Conservation (phyloP, 129 eudicot genomes). For the Flaveria trinervia region DNA sequence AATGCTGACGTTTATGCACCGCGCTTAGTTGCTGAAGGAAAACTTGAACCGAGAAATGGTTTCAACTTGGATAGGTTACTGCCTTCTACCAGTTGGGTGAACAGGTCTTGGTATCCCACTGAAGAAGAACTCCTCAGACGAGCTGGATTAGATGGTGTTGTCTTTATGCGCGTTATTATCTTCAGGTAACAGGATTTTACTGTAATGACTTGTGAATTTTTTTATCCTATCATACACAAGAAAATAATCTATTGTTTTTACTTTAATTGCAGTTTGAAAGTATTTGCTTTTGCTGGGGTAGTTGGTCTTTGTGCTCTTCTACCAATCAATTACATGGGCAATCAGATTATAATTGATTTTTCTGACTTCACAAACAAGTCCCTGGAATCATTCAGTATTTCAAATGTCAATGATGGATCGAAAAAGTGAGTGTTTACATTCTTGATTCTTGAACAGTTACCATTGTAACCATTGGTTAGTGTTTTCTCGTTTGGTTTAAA, state of each 20-base stretch:
- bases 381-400: constrained; percentile 78
- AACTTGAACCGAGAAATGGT: constrained; percentile 37
- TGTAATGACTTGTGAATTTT: background rate
- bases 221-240: constrained; percentile 4
- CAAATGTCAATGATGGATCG: constrained; percentile 93
- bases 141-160: constrained; percentile 92
- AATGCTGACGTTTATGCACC: constrained; percentile 81
- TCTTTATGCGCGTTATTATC: constrained; percentile 70
- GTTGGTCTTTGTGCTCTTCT: constrained; percentile 80
- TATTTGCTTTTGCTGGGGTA: constrained; percentile 68
- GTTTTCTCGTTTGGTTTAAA: constrained; percentile 6
- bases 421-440: constrained; percentile 46
- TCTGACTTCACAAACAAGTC: constrained; percentile 62
- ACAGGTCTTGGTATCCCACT: constrained; percentile 64
- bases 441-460: constrained; percentile 7
- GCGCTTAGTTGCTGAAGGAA: constrained; percentile 68
- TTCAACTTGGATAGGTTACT: constrained; percentile 57
- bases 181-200: constrained; percentile 54
- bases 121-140: constrained; percentile 67
- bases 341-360: constrained; percentile 61
- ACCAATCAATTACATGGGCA: constrained; percentile 80
- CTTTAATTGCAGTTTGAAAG: constrained; percentile 60
- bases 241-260: constrained; percentile 31
- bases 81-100: constrained; percentile 83
- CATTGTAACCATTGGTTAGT: constrained; percentile 15